Evolutionary conservation across 2,329 filamentous ascomycete species (phyloP), one percentile per base, ranked within the genome.

Genomic region (Penicillium sp.): DNA sequence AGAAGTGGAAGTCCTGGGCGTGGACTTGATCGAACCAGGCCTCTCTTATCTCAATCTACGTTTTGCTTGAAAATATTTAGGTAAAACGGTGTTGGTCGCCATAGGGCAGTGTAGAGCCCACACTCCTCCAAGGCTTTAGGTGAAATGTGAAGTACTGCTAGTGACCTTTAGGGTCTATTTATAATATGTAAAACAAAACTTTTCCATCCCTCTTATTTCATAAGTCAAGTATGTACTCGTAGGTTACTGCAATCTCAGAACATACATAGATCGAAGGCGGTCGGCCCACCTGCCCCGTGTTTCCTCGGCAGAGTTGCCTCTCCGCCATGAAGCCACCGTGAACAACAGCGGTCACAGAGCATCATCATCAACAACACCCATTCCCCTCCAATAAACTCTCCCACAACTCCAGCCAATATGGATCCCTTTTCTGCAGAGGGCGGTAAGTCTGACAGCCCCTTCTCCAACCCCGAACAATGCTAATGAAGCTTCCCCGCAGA

Each of bases 371-470:
- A 57, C 56, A 56, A 59, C 45, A 55, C 45, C 40, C 30, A 46
- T 52, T 49, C 38, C 40, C 32, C 51, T 51, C 46, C 32, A 47
- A 47, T 29, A 53, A 50, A 48, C 41, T 35, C 43, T 41, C 53
- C 41, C 41, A 49, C 48, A 56, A 27, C 29, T 14, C 56, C 47
- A 27, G 53, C 27, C 55, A 76, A 67, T 64, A 84, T 84, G 81
- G 84, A 87, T 73, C 84, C 84, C 43, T 87, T 85, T 69, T 84
- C 82, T 55, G 76, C 82, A 61, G 84, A 86, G 74, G 83, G 83
- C 74, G 82, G 82, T 82, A 72, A 61, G 73, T 55, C 19, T 10
- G 14, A 11, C 29, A 49, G 32, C 34, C 5, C 30, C 45, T 47
- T 13, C 16, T 29, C 50, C 32, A n/a, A n/a, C 14, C 26, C 35